A percentile compares a stretch with the other conserved stretches of the same genome.
Conservation (phyloP, 441 rosid genomes). For the Pelargonium fulgidum region DNA sequence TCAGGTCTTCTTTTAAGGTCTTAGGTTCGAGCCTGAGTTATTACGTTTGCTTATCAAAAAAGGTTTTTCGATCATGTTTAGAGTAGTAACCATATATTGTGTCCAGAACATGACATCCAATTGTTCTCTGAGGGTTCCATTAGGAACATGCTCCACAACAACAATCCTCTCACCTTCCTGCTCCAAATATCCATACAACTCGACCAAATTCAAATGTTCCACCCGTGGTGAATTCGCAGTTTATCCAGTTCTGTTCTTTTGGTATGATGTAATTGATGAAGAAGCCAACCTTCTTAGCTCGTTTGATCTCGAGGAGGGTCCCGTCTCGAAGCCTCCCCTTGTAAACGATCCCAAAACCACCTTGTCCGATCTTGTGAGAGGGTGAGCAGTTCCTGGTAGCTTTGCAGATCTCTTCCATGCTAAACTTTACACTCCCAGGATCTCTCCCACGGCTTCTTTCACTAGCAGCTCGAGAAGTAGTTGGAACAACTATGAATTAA, state of each 20-base stretch:
- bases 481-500: conserved; percentile 24
- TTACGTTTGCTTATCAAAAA: too few species aligned
- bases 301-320: conserved; percentile 64
- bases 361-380: conserved; percentile 77
- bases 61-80: too few species aligned
- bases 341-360: conserved; percentile 88
- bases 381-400: conserved; percentile 80
- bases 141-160: conserved; percentile 67
- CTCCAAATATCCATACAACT: conserved; percentile 59
- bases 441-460: conserved; percentile 39
- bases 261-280: too few species aligned
- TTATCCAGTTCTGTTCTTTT: conserved; percentile 14
- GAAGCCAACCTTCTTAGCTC: conserved; percentile 59
- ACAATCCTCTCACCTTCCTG: conserved; percentile 65
- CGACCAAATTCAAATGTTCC: conserved; percentile 79
- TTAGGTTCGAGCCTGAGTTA: too few species aligned
- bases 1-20: too few species aligned
- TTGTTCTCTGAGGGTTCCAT: conserved; percentile 87
- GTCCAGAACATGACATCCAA: too few species aligned
- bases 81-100: too few species aligned
- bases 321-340: conserved; percentile 77
- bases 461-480: conserved; percentile 27
- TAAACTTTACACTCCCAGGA: conserved; percentile 44
- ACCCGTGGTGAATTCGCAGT: too few species aligned
- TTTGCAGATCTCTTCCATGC: conserved; percentile 50